Evolutionary conservation across 139 green algal genomes (phyloP), one percentile per base, ranked within the genome.

Genomic region (Eudorina sp.): DNA sequence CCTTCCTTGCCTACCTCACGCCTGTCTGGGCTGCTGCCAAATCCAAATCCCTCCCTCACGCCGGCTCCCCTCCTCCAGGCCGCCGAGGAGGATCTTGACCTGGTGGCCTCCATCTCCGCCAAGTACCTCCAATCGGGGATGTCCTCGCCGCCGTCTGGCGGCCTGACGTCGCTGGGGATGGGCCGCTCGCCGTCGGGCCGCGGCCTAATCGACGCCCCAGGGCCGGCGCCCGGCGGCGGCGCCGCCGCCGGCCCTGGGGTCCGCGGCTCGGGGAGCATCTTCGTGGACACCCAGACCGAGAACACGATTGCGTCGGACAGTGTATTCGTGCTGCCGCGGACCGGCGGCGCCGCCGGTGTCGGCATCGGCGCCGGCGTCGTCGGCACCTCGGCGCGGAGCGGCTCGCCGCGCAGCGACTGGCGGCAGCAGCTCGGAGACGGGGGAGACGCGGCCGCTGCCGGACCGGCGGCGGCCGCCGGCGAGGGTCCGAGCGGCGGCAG

Each of bases 401-500:
- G 48, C 16, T 55, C 72, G 4, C 69, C 69, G 45, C 73, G 31
- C 14, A 31, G n/a, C 48, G 75, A 83, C 48, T 83, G 75, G 75
- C 75, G 75, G n/a, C 45, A 68, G n/a, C 75, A 27, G 48, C n/a
- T 83, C 0, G 48, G 31, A 36, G 51, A 21, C 8, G 75, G 51
- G 6, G 48, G 48, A 4, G 51, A 18, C 31, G 75, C n/a, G n/a
- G n/a, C n/a, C n/a, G n/a, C n/a, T n/a, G n/a, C n/a, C n/a, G n/a
- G n/a, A n/a, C 13, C 27, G 27, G 73, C 27, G 16, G 46, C 73
- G 14, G 73, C 2, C 6, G 13, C 25, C 14, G 73, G 25, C 4
- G 45, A n/a, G n/a, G n/a, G n/a, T n/a, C n/a, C n/a, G n/a, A n/a
- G n/a, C n/a, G n/a, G n/a, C n/a, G n/a, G n/a, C n/a, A n/a, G n/a